Evolutionary conservation across 306 rosid genomes (phyloP).

Genomic region (Dryas octopetala): DNA sequence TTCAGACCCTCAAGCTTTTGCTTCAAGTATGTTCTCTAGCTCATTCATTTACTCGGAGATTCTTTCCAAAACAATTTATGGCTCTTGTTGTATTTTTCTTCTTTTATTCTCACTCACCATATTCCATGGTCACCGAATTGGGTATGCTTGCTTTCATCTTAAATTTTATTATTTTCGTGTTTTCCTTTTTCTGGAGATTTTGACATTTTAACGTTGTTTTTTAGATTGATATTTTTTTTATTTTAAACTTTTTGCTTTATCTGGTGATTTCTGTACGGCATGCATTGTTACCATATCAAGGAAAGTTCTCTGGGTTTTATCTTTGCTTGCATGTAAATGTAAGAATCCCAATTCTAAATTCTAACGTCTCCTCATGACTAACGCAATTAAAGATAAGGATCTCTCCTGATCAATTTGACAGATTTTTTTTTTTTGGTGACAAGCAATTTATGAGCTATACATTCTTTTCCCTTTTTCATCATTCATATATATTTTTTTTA

Average conservation of each 20-base stretch:
- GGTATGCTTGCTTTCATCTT: neutral
- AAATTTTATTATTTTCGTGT: neutral
- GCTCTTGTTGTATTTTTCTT: too few species aligned
- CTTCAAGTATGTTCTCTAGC: neutral
- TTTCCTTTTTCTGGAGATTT: neutral
- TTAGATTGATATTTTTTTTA: neutral
- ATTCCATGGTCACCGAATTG: neutral
- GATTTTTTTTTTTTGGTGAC: neutral
- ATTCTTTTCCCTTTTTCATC: neutral
- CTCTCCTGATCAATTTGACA: neutral
- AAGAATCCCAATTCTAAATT: neutral
- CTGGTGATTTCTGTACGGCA: neutral
- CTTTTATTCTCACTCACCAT: too few species aligned
- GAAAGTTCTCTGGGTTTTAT: neutral
- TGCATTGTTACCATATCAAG: constrained; percentile 12
- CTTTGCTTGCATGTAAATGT: neutral
- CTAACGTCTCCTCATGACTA: neutral
- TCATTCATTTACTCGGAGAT: neutral
- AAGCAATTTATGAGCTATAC: neutral
- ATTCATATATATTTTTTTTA: neutral
- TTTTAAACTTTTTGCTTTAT: neutral
- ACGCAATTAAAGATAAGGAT: neutral
- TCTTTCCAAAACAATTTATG: neutral
- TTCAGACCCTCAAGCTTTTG: neutral
- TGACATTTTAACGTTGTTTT: neutral